Conservation (phyloP, 352 stramenopile genomes). For the Pythium phragmitis region DNA sequence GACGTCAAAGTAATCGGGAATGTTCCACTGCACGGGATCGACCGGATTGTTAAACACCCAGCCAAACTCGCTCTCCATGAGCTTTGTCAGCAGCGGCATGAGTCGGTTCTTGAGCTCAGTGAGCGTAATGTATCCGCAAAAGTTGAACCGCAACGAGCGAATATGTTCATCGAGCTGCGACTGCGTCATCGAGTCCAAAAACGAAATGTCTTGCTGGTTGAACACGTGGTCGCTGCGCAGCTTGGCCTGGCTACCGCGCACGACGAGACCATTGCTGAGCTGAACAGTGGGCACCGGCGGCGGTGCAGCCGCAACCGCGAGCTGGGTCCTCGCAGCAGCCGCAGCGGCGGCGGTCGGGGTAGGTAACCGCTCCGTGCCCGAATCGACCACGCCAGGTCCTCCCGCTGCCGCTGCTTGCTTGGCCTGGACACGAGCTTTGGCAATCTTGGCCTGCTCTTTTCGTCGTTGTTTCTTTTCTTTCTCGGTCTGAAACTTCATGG, state of each 20-base stretch:
- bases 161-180: constrained; percentile 88
- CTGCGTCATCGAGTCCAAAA: constrained; percentile 85
- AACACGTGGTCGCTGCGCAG: constrained; percentile 56
- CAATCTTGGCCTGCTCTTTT: constrained; percentile 82
- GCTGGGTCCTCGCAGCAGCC: constrained; percentile 13
- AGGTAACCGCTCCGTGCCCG: not conserved
- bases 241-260: constrained; percentile 64
- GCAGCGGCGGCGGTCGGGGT: not conserved
- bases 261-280: constrained; percentile 63
- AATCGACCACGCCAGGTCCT: not conserved
- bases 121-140: constrained; percentile 83
- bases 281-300: constrained; percentile 28
- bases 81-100: constrained; percentile 78
- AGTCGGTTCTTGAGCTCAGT: constrained; percentile 81
- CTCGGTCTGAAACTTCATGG: constrained; percentile 73
- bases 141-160: constrained; percentile 86
- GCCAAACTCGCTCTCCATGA: constrained; percentile 88
- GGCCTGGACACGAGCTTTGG: constrained; percentile 70
- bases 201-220: constrained; percentile 86
- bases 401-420: constrained; percentile 50
- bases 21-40: constrained; percentile 92
- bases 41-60: constrained; percentile 95
- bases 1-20: constrained; percentile 91
- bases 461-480: constrained; percentile 86
- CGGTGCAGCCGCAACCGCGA: constrained; percentile 5